phyloP scores from a whole-genome alignment of 2,329 filamentous ascomycete genomes.

The Cercospora sp. region DNA sequence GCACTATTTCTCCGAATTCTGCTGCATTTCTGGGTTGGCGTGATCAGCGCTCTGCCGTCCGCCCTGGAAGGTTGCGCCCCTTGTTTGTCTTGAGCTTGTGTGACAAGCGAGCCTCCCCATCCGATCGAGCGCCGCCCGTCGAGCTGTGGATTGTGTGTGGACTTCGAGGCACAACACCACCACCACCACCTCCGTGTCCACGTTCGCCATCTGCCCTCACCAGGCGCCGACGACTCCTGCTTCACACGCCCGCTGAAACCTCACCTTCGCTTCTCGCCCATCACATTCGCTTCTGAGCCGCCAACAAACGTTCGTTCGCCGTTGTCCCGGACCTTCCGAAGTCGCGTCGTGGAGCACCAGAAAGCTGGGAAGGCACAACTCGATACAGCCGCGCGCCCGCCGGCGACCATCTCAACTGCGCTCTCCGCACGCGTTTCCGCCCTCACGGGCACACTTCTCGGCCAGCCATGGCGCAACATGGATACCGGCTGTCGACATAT shows the following conservation, averaged over 20 bases:
- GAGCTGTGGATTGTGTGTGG: not conserved
- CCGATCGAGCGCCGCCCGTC: not conserved
- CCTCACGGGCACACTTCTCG: conserved; percentile 27
- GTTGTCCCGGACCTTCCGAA: not conserved
- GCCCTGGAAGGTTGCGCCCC: not conserved
- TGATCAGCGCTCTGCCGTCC: not conserved
- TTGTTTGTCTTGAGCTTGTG: not conserved
- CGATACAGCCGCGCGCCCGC: conserved; percentile 6
- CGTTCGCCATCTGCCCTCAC: not conserved
- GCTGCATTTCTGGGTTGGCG: not conserved
- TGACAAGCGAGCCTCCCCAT: not conserved
- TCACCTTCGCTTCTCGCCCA: conserved; percentile 19
- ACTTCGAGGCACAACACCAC: not conserved
- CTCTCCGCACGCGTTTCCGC: conserved; percentile 13
- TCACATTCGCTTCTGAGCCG: conserved; percentile 15
- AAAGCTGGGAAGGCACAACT: not conserved
- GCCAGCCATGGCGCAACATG: conserved; percentile 47
- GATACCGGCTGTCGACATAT: conserved; percentile 63
- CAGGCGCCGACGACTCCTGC: not conserved
- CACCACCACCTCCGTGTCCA: not conserved
- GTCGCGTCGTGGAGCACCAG: not conserved
- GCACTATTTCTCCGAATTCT: not conserved
- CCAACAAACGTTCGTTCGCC: not conserved
- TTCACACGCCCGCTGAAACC: not conserved
- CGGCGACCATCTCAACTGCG: not conserved